Evolutionary conservation across 2,329 filamentous ascomycete genomes (phyloP), one percentile per base, ranked within the genome.

Genomic region (Fusarium buxicola): DNA sequence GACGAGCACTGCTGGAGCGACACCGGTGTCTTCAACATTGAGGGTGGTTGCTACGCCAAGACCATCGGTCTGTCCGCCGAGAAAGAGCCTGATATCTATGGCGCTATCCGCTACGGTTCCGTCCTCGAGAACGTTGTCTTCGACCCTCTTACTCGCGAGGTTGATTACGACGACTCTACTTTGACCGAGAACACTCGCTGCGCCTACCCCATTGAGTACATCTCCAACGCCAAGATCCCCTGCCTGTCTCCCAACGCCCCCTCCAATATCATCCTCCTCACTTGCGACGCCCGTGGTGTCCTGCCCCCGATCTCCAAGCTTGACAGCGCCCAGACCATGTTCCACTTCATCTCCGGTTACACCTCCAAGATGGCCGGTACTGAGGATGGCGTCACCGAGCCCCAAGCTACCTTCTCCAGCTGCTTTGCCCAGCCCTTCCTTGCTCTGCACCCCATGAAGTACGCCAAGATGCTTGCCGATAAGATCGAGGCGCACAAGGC

Each of bases 1-100:
- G 95, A 99, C 76, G 95, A 99, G 89, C 95, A 99, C 87, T 98
- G 95, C 90, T 99, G 95, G 95, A 94, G 89, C 72, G 95, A 99
- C 77, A 88, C 81, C 56, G 95, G 95, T 78, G 89, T 99, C 77
- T 99, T 99, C 90, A 99, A 99, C 87, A 99, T 99, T 58, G 95
- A 99, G 83, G 95, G 95, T 73, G 95, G 95, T 68, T 99, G 95
- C 87, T 99, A 99, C 82, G 95, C 95, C 80, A 99, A 99, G 89
- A 94, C 90, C 80, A 94, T 99, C 76, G 94, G 94, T 69, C 89
- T 99, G 55, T 97, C 95, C 18, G 94, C 90, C 44, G 95, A 99
- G 86, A 99, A 98, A 88, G 95, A 99, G 81, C 95, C 95, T 52
- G 95, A 99, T 85, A 99, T 99, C 74, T 96, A 89, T 83, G 89